Evolutionary conservation across 202 grass and related monocot genomes (phyloP), one percentile per base, ranked within the genome.

Genomic region (Setaria viridis): DNA sequence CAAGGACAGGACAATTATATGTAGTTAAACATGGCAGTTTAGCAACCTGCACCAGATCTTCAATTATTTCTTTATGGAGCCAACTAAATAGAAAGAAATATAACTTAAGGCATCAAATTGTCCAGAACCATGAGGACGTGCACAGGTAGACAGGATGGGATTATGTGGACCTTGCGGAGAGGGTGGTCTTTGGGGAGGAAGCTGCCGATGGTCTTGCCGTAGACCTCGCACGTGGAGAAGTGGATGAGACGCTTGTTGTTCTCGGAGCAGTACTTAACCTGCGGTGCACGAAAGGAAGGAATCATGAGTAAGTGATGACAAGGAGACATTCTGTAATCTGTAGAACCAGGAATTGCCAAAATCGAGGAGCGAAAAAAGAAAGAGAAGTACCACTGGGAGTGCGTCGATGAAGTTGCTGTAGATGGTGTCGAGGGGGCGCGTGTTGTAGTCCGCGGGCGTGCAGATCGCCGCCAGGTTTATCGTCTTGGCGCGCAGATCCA

Each of bases 381-480:
- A 55, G 6, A 5, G 4, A 71, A 50, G 47, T 81, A 98, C 95
- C 88, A 98, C 96, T 4, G 96, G 96, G 84, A 98, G 93, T 2
- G 93, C 96, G 74, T 98, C 96, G 65, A 98, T 94, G 88, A 98
- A 98, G 90, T 98, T 98, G 84, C 96, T 98, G 72, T 91, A 98
- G 78, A 98, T 98, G 71, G 96, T 98, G 81, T 98, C 96, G 71
- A 98, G 90, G 19, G 93, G 96, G 11, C 96, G 81, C 41, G 96
- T 98, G 84, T 98, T 95, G 91, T 98, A 98, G 76, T 98, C 96
- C 4, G 93, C 96, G 25, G 96, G 96, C 25, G 96, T 95, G 90
- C 96, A 98, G 88, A 98, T 98, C 29, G 93, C 96, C 30, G 96
- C 91, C 90, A 98, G 64, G 85, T 98, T 98, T 39, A 98, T 94